phyloP scores from a whole-genome alignment of 2,329 filamentous ascomycete genomes.

The Aspergillus aculeatinus region DNA sequence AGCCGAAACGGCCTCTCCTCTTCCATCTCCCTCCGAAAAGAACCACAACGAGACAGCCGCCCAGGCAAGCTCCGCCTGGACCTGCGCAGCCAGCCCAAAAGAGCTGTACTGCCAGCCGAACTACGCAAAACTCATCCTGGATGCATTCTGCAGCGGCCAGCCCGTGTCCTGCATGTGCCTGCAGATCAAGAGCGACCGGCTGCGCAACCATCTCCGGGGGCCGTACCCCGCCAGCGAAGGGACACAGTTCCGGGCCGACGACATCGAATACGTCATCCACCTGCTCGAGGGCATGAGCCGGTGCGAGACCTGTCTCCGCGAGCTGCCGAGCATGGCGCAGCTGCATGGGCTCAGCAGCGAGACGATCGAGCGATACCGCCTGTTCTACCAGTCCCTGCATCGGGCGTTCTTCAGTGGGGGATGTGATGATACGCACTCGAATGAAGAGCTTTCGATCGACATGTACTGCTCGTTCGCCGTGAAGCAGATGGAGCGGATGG shows the following conservation, averaged over 20 bases:
- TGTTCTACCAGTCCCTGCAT: conserved; percentile 3
- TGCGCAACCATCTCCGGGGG: not conserved
- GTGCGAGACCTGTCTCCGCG: conserved; percentile 5
- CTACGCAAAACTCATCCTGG: not conserved
- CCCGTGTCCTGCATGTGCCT: not conserved
- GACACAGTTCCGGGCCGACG: not conserved
- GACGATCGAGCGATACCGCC: conserved; percentile 2
- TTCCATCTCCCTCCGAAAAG: too few species aligned
- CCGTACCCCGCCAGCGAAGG: not conserved
- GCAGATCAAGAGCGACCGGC: not conserved
- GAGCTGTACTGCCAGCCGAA: not conserved
- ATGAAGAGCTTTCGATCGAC: too few species aligned
- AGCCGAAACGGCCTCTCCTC: too few species aligned
- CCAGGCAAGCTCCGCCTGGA: too few species aligned
- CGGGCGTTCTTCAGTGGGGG: not conserved
- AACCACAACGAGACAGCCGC: too few species aligned
- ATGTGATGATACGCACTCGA: not conserved
- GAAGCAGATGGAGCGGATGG: conserved; percentile 4
- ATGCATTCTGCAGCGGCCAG: not conserved
- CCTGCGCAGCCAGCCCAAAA: too few species aligned
- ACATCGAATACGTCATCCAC: not conserved
- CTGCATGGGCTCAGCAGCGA: conserved; percentile 3
- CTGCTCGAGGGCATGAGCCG: conserved; percentile 10
- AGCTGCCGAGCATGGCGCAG: not conserved
- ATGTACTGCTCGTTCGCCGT: not conserved